Conservation (phyloP, 2,329 filamentous ascomycete genomes). For the Fusarium annulatum region DNA sequence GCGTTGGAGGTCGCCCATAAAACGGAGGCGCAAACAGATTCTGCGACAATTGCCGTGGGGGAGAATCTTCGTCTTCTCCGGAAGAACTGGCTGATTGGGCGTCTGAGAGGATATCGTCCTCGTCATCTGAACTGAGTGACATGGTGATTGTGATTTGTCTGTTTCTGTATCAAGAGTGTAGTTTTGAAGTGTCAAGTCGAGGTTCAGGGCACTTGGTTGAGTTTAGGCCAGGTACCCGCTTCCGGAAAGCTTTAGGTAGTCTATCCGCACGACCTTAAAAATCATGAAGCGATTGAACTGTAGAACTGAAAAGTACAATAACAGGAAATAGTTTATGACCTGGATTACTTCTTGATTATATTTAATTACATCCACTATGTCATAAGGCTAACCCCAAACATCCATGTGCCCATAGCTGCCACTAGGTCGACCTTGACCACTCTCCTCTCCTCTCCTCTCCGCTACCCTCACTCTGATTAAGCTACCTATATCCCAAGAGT, state of each 20-base stretch:
- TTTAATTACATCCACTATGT: not conserved
- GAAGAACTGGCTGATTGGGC: constrained; percentile 49
- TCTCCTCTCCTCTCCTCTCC: not conserved
- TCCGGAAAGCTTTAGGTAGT: constrained; percentile 10
- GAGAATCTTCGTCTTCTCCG: constrained; percentile 48
- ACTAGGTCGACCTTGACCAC: not conserved
- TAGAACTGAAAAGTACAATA: not conserved
- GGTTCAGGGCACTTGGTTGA: not conserved
- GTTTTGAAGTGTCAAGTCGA: constrained; percentile 5
- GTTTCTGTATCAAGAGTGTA: not conserved
- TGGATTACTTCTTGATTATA: not conserved
- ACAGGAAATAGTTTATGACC: not conserved
- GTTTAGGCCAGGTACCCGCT: constrained; percentile 27
- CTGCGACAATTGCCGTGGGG: constrained; percentile 59
- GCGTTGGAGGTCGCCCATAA: constrained; percentile 96
- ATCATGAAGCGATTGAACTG: not conserved
- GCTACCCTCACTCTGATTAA: not conserved
- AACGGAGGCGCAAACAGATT: constrained; percentile 83
- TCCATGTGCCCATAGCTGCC: not conserved
- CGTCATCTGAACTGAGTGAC: constrained; percentile 52
- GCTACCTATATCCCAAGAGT: constrained; percentile 18
- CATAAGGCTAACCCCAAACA: not conserved
- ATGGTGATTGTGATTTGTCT: constrained; percentile 32
- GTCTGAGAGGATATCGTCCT: constrained; percentile 52
- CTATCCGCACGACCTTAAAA: constrained; percentile 1